Percentiles rank a stretch among this genome's conserved stretches.
These are phyloP conservation scores for Castanopsis chinensis DNA, from an alignment of 306 rosid species.

Conservation along the genomic window DNA sequence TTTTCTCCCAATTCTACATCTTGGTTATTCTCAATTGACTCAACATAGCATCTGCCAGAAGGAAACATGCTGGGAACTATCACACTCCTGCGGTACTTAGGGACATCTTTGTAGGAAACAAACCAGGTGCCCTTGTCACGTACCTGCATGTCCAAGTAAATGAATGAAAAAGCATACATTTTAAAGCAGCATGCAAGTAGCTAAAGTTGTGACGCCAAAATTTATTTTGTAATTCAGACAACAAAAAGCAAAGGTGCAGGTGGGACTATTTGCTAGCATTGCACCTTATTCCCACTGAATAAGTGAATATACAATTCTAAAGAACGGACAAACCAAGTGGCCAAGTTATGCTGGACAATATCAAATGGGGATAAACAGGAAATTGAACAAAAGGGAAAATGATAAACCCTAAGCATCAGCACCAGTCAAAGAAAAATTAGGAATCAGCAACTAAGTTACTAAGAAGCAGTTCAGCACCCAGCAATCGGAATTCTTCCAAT, in stretches of 20 bases:
- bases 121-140: conserved; percentile 78
- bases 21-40: conserved; percentile 24
- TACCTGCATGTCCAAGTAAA: conserved; percentile 54
- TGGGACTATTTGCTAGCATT: background rate
- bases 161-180: background rate
- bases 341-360: no score
- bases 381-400: no score
- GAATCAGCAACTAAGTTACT: no score
- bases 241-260: background rate
- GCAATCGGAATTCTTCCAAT: no score
- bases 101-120: conserved; percentile 63
- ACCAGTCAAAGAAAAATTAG: no score
- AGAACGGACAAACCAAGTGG: background rate
- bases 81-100: conserved; percentile 56
- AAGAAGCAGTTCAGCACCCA: no score
- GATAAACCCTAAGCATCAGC: no score
- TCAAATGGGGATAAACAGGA: no score
- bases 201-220: background rate
- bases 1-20: conserved; percentile 38
- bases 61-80: conserved; percentile 83
- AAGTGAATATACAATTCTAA: background rate
- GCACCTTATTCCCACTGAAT: background rate
- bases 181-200: background rate
- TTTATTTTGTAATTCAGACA: background rate
- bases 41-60: conserved; percentile 56